Evolutionary conservation across 192 early-diverging fungal genomes (phyloP).

Genomic region (Chytriomyces confervae): DNA sequence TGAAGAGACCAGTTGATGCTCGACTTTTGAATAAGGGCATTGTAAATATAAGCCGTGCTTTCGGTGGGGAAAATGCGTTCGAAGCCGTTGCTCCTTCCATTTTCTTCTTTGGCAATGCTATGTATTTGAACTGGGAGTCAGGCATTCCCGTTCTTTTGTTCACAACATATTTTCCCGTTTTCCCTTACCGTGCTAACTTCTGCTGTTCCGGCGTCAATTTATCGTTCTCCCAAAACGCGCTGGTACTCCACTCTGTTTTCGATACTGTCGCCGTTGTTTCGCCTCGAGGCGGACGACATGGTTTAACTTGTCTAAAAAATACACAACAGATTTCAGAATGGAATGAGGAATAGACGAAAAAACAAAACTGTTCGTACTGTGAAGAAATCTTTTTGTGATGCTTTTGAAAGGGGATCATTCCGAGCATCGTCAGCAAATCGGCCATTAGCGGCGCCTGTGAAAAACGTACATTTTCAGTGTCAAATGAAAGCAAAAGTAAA

Average conservation of each 20-base stretch:
- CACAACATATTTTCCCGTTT: background rate
- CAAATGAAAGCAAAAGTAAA: background rate
- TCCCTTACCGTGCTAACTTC: constrained; percentile 8
- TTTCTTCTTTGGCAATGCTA: constrained; percentile 37
- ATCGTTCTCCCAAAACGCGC: constrained; percentile 8
- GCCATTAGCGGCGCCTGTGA: constrained; percentile 20
- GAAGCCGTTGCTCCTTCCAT: constrained; percentile 10
- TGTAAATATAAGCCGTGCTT: constrained; percentile 29
- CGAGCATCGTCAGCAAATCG: constrained; percentile 37
- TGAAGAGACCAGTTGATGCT: constrained; percentile 23
- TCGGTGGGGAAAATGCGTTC: constrained; percentile 31
- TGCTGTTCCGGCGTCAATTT: constrained; percentile 29
- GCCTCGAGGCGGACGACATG: constrained; percentile 22
- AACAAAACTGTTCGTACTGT: background rate
- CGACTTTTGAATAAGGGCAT: constrained; percentile 24
- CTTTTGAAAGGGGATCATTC: constrained; percentile 36
- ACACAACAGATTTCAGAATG: background rate
- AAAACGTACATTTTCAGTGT: background rate
- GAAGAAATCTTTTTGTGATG: background rate
- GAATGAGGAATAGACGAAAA: background rate
- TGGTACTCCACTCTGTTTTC: constrained; percentile 33
- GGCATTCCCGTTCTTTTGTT: background rate
- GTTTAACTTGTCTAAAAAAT: constrained; percentile 24
- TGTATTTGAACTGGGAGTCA: background rate
- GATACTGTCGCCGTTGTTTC: constrained; percentile 10